Base-by-base conservation (phyloP, 2,329 filamentous ascomycete genomes). In the Aspergillus felis region DNA sequence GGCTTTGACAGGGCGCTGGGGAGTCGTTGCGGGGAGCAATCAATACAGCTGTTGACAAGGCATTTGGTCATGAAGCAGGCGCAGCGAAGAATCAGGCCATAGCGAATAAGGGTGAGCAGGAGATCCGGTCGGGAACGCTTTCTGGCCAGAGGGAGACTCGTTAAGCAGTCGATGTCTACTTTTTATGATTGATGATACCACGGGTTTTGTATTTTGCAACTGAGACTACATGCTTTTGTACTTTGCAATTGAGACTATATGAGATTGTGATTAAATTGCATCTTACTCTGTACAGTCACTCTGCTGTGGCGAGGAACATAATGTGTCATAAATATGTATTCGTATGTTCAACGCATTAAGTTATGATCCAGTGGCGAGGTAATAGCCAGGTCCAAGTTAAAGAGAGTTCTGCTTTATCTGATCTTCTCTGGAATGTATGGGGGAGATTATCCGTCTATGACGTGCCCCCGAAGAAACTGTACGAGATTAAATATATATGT, bases 11-110 rank as follows among this genome's bases (percentile, higher is more conserved):
- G 73, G 75, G 76, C 7, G 67, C 68, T 20, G 76, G 76, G 5
- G 76, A 78, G 58, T 70, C 71, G 3, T 61, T 78, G 35, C 74
- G 76, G 20, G 76, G 76, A 4, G 68, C 67, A 1, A 50, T 74
- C 3, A 73, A 65, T 54, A 67, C 71, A n/a, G 70, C 72, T 0
- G 68, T 77, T 46, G 76, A 78, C 58, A 65, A 69, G 53, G 64
- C 72, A 4, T 75, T 77, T 60, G 70, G 74, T 28, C 68, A 73
- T 22, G 55, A 68, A 2, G 68, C 76, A 28, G 70, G 72, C 4
- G 71, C 67, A 1, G 64, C 61, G 14, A 71, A 71, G 57, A 77
- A 78, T 55, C 66, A 72, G 17, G 66, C 62, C 8, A 74, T 77
- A 62, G 70, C 73, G 1, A 59, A 65, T 9, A 64, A 68, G 32